Evolutionary conservation across 805 yeast species (phyloP), one percentile per base, ranked within the genome.

Genomic region (Debaryomyces castellii): DNA sequence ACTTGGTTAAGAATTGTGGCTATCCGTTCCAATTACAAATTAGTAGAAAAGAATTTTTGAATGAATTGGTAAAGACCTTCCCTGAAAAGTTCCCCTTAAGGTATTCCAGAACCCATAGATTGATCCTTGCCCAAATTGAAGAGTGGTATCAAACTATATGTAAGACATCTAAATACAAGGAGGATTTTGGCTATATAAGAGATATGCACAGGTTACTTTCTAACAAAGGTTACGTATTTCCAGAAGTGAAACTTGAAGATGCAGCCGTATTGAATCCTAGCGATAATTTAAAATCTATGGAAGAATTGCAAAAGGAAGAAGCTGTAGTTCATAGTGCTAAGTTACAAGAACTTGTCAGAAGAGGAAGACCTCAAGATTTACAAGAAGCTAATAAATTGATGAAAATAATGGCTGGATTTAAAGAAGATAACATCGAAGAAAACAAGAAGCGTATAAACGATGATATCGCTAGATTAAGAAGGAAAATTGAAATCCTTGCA

Each of bases 351-450:
- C 77, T 94, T 51, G 87, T 94, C 51, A 83, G 98, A 68, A 80
- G 97, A 57, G 99, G 98, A 35, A 86, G 88, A 64, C 98, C 99
- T 5, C 87, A 85, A 51, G 99, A 94, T 68, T 78, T 94, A 60
- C 88, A 85, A 57, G 99, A 94, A 66, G 99, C 99, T 37, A 94
- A 94, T 66, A 89, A 87, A 55, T 77, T 94, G 65, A 94, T 94
- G 99, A 90, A 92, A 64, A 82, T 94, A 54, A 90, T 94, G 97
- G 96, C 98, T 4, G 99, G 99, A 5, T 94, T 89, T 73, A 87
- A 87, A 64, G 89, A 87, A 58, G 96, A 90, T 62, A 81, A 83
- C 49, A 71, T 78, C 16, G 80, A 81, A 44, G 87, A 84, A 56
- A 87, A 89, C 52, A 83, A 82, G 59, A 88, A 87, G 46, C 82